Base-by-base conservation (phyloP, 2,329 filamentous ascomycete species). In the Ascochyta lentis region DNA sequence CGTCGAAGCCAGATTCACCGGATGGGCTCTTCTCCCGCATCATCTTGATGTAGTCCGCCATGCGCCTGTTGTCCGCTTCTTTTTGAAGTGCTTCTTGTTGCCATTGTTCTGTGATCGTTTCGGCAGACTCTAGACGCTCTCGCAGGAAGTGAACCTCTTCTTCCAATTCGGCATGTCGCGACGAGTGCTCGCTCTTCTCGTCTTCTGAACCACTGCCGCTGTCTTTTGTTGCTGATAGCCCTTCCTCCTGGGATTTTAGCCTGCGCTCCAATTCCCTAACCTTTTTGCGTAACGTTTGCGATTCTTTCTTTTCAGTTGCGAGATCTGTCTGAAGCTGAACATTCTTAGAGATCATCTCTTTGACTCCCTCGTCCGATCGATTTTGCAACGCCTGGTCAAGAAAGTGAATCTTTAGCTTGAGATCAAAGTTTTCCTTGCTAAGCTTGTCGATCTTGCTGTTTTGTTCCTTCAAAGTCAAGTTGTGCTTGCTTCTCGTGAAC, bases 321-420 rank as follows among this genome's bases (percentile, higher is more conserved):
- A 97, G 85, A 58, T 91, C 91, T 0, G 94, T 96, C 76, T 96
- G 95, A 44, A 98, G 84, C 72, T 97, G 92, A 4, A 98, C 94
- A 68, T 97, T 99, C 76, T 97, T 94, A 40, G 92, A 92, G 67
- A 98, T 96, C 89, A 97, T 96, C 74, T 97, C 94, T 78, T 96
- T 96, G 73, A 99, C 89, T 61, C 93, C 92, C 77, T 98, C 94
- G 73, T 98, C 94, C 1, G 93, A 97, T 38, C 96, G 85, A 71
- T 94, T 95, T 76, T 96, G 92, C 19, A 99, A 80, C 1, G 94
- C 90, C 74, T 98, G 91, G 68, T 94, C 96, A 44, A 99, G 84
- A 71, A 97, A 99, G 82, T 97, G 96, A 62, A 98, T 95, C 74
- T 96, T 96, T 77, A 98, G 87, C 77, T 98, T 97, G 51, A 98